A percentile compares a stretch with the other conserved stretches of the same genome.
Conservation (phyloP, 345 rosid genomes). For the Gossypium stocksii region DNA sequence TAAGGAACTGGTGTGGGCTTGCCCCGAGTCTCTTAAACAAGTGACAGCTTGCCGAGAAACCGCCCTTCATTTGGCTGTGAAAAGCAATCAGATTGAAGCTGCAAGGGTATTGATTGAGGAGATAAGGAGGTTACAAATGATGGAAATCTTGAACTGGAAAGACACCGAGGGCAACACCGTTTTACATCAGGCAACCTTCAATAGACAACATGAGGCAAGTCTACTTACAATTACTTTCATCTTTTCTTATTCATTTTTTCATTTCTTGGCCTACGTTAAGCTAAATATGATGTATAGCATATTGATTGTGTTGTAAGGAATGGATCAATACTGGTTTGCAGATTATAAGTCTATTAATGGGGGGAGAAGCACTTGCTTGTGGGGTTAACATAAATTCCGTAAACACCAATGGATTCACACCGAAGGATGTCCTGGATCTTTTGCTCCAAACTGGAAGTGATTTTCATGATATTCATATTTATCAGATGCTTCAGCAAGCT, state of each 20-base stretch:
- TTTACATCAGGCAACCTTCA: slow-evolving; percentile 29
- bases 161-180: slow-evolving; percentile 30
- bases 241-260: background rate
- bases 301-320: too few relatives aligned
- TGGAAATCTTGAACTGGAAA: slow-evolving; percentile 22
- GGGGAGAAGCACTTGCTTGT: background rate
- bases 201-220: slow-evolving; percentile 33
- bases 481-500: background rate
- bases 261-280: background rate
- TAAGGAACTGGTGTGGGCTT: slow-evolving; percentile 27
- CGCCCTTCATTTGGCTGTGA: slow-evolving; percentile 33
- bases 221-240: background rate
- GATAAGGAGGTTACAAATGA: slow-evolving; percentile 22
- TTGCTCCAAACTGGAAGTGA: background rate
- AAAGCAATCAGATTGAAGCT: slow-evolving; percentile 27
- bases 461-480: background rate
- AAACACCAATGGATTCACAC: slow-evolving; percentile 11
- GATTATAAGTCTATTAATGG: background rate
- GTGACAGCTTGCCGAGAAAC: slow-evolving; percentile 32
- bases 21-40: slow-evolving; percentile 22
- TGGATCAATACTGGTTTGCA: background rate
- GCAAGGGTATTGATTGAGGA: slow-evolving; percentile 24
- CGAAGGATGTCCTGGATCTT: slow-evolving; percentile 3
- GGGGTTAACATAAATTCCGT: slow-evolving; percentile 1
- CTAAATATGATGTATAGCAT: too few relatives aligned